Percentiles rank a stretch among this genome's conserved stretches.
phyloP scores from a whole-genome alignment of 768 basidiomycete genomes.

The Fistulinella prunicolor region DNA sequence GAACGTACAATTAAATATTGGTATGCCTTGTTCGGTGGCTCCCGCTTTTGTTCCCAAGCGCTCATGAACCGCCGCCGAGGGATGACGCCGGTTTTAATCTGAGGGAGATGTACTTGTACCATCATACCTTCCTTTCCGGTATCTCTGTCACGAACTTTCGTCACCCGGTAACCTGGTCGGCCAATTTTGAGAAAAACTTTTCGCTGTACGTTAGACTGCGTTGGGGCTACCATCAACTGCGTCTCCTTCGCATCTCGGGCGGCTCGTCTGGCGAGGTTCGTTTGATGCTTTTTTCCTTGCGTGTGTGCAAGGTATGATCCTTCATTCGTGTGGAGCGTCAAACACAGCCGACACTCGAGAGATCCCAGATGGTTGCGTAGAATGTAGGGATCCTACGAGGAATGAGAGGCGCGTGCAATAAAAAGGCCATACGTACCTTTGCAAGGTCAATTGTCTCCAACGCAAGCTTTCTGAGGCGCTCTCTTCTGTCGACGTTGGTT shows the following conservation, averaged over 20 bases:
- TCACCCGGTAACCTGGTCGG: slow-evolving; percentile 91
- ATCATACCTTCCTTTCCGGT: slow-evolving; percentile 95
- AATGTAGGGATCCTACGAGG: slow-evolving; percentile 87
- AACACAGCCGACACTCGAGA: slow-evolving; percentile 94
- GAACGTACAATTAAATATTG: slow-evolving; percentile 92
- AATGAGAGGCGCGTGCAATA: slow-evolving; percentile 9
- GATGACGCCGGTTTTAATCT: slow-evolving; percentile 81
- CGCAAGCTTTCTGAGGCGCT: slow-evolving; percentile 91
- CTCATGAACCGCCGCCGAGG: slow-evolving; percentile 95
- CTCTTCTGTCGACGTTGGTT: slow-evolving; percentile 91
- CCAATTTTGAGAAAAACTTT: slow-evolving; percentile 99
- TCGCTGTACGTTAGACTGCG: slow-evolving; percentile 75
- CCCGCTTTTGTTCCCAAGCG: slow-evolving; percentile 95
- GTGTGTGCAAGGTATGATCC: slow-evolving; percentile 99
- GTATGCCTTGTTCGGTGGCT: slow-evolving; percentile 93
- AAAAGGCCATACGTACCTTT: slow-evolving; percentile 54
- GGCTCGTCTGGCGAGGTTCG: slow-evolving; percentile 94
- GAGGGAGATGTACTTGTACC: slow-evolving; percentile 94
- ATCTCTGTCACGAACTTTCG: slow-evolving; percentile 90
- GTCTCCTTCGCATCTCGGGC: slow-evolving; percentile 97
- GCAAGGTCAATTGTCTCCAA: slow-evolving; percentile 97
- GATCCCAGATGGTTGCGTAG: slow-evolving; percentile 98
- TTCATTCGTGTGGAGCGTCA: slow-evolving; percentile 99
- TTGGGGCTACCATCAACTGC: slow-evolving; percentile 82
- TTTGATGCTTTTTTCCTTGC: slow-evolving; percentile 99